Base-by-base conservation (phyloP, 495 filamentous ascomycete genomes). In the Aspergillus leporis region DNA sequence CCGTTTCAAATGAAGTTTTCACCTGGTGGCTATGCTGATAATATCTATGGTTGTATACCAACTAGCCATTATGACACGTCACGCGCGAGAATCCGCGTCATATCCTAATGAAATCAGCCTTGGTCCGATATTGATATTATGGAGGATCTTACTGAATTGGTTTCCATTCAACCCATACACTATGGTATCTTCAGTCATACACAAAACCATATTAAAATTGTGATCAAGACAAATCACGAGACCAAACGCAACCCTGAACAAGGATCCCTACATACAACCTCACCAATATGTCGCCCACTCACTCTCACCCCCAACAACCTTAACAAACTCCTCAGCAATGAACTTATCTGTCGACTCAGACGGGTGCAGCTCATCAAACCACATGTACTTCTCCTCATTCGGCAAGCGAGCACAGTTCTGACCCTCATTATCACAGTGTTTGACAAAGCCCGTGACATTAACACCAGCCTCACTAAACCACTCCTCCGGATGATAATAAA, bases 361-460 rank as follows among this genome's bases (percentile, higher is more conserved):
- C 16, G 87, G 85, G 71, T 91, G 89, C 66, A 91, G 69, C 66
- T 84, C 81, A 70, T 91, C 87, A 58, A 78, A 81, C 78, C 81
- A 81, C 64, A 81, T 53, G 57, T 75, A 86, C 30, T 68, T 77
- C 58, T 79, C 74, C 57, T 63, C 67, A 25, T 66, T 63, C 12
- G 65, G 54, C 21, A 64, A 48, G 4, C 62, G 61, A 53, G 69
- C 71, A 56, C 70, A 72, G 23, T 67, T 60, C 9, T 51, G 55
- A 47, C 76, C 73, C 12, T 70, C 64, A 0, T 69, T 53, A 31
- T 80, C 58, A 68, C 88, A 91, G 28, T 84, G 70, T 34, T 78
- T 66, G 31, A 78, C 82, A 51, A 65, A 84, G 4, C 84, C 84
- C 0, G 78, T 85, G 45, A 83, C 83, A 64, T 90, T 89, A n/a